Percentiles rank a stretch among this genome's conserved stretches.
Evolutionary conservation across 202 grass and related monocot species (phyloP).

Genomic region (Carex arenaria): DNA sequence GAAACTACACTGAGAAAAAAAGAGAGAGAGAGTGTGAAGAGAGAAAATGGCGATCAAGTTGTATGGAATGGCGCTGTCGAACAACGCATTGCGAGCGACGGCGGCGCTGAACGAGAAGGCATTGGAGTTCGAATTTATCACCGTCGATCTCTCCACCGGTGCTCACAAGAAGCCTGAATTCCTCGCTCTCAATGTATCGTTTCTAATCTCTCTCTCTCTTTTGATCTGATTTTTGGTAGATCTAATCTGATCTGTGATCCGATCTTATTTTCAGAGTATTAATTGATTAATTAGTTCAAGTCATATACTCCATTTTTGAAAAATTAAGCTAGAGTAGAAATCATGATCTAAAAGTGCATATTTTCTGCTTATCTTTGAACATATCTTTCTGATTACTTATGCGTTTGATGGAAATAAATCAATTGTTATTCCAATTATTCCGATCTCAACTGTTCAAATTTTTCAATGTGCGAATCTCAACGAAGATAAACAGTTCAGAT

Average conservation of each 20-base stretch:
- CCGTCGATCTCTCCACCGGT: slow-evolving; percentile 61
- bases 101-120: slow-evolving; percentile 72
- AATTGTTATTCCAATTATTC: no score
- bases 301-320: not conserved
- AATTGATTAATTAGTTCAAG: not conserved
- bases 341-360: not conserved
- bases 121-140: slow-evolving; percentile 61
- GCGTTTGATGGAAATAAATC: no score
- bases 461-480: no score
- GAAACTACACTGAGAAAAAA: no score
- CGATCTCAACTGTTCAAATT: no score
- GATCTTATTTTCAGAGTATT: not conserved
- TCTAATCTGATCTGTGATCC: not conserved
- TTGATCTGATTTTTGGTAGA: not conserved
- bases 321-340: not conserved
- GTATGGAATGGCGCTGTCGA: slow-evolving; percentile 52
- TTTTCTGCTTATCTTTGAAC: not conserved
- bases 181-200: slow-evolving; percentile 63
- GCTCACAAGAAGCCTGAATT: slow-evolving; percentile 76
- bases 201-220: not conserved
- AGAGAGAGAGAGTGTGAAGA: not conserved
- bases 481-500: no score
- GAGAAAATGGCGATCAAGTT: slow-evolving; percentile 49
- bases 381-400: not conserved
- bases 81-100: slow-evolving; percentile 42